Conservation (phyloP, 2,329 filamentous ascomycete species). For the Orbilia blumenaviensis region DNA sequence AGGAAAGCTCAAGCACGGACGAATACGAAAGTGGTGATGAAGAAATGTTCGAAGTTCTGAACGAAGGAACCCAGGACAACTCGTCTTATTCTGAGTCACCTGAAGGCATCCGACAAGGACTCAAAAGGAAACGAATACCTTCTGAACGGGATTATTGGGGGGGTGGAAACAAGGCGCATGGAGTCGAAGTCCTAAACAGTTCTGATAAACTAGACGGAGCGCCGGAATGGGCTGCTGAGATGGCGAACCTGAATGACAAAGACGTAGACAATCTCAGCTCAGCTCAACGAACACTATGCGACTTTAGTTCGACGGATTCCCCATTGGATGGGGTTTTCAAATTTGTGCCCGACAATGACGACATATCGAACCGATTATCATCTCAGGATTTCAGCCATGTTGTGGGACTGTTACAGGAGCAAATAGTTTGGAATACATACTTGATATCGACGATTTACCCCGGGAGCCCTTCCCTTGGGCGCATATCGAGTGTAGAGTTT, state of each 20-base stretch:
- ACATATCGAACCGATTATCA: slow-evolving; percentile 31
- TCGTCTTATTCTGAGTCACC: slow-evolving; percentile 48
- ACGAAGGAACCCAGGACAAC: slow-evolving; percentile 32
- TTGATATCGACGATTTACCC: slow-evolving; percentile 32
- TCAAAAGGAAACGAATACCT: slow-evolving; percentile 33
- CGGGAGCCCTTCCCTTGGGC: slow-evolving; percentile 12
- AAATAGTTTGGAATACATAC: slow-evolving; percentile 50
- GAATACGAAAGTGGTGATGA: slow-evolving; percentile 47
- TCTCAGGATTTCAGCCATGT: slow-evolving; percentile 44
- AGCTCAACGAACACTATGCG: slow-evolving; percentile 32
- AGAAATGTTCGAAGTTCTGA: slow-evolving; percentile 45
- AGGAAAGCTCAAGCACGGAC: slow-evolving; percentile 44
- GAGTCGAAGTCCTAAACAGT: slow-evolving; percentile 14
- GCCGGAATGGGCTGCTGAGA: slow-evolving; percentile 41
- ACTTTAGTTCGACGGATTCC: slow-evolving; percentile 23
- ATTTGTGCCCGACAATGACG: slow-evolving; percentile 43
- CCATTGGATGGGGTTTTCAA: slow-evolving; percentile 39
- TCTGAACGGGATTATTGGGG: slow-evolving; percentile 47
- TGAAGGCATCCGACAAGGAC: slow-evolving; percentile 43
- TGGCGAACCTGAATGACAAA: slow-evolving; percentile 38
- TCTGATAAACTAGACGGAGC: slow-evolving; percentile 33
- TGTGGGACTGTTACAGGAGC: slow-evolving; percentile 36
- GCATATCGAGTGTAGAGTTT: slow-evolving; percentile 37
- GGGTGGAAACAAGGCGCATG: slow-evolving; percentile 31
- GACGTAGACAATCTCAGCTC: slow-evolving; percentile 42